Percentiles rank a stretch among this genome's conserved stretches.
Conservation (phyloP, 495 filamentous ascomycete genomes). For the Talaromyces nanjingensis region DNA sequence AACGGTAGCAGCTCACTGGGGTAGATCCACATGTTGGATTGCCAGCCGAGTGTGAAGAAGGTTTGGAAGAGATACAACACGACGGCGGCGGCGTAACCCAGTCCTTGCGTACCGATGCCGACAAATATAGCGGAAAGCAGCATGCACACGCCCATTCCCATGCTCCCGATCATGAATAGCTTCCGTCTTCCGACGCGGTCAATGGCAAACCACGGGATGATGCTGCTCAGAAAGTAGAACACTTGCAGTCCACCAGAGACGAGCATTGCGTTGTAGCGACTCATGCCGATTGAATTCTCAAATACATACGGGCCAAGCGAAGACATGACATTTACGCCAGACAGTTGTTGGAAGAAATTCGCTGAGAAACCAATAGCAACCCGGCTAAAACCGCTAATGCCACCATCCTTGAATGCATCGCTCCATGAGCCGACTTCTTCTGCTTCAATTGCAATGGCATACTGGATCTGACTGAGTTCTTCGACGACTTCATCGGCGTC, state of each 20-base stretch:
- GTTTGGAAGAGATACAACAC: conserved; percentile 20
- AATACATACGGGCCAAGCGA: conserved; percentile 16
- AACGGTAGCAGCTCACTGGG: conserved; percentile 47
- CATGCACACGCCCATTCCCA: conserved; percentile 3
- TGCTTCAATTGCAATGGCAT: conserved; percentile 14
- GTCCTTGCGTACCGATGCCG: conserved; percentile 2
- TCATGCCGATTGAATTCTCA: conserved; percentile 7
- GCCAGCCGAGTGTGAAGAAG: conserved; percentile 47
- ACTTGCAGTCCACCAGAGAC: conserved; percentile 6
- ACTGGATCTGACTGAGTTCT: conserved; percentile 16
- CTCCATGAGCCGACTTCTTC: conserved; percentile 15
- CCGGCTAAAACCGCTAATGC: conserved; percentile 14
- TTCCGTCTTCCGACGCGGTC: conserved; percentile 18
- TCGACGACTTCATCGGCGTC: conserved; percentile 10
- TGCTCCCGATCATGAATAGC: conserved; percentile 2
- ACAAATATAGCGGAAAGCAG: conserved; percentile 4
- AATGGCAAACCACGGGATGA: conserved; percentile 13
- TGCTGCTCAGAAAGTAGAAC: conserved; percentile 4
- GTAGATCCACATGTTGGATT: conserved; percentile 49
- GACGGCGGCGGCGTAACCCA: conserved; percentile 12
- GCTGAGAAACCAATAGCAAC: conserved; percentile 14
- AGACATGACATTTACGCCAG: conserved; percentile 16
- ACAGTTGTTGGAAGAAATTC: conserved; percentile 17
- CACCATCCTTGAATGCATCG: conserved; percentile 16
- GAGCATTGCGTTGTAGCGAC: conserved; percentile 1